Evolutionary conservation across 2,329 filamentous ascomycete species (phyloP).

Genomic region (Thermoascus crustaceus): DNA sequence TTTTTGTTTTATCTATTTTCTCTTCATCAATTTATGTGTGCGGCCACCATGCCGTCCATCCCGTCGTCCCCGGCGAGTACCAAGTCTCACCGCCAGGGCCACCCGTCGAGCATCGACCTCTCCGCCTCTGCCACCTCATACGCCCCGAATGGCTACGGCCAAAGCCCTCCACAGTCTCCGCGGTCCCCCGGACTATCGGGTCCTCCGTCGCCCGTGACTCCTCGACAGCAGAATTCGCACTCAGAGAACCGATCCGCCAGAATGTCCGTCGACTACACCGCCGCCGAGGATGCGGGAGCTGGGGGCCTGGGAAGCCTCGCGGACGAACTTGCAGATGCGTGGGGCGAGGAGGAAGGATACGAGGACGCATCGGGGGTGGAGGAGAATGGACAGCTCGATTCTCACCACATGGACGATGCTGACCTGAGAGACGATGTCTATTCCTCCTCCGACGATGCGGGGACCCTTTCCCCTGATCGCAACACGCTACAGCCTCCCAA

Average conservation of each 20-base stretch:
- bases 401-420: constrained; percentile 22
- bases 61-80: constrained; percentile 21
- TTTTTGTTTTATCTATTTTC: no score
- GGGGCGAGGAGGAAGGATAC: constrained; percentile 45
- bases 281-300: constrained; percentile 20
- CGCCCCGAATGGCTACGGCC: constrained; percentile 23
- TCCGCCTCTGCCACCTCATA: constrained; percentile 25
- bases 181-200: constrained; percentile 28
- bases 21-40: background rate
- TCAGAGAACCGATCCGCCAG: constrained; percentile 28
- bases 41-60: constrained; percentile 18
- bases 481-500: constrained; percentile 27
- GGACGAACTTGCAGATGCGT: constrained; percentile 56
- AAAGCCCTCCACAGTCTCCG: constrained; percentile 26
- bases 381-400: constrained; percentile 21
- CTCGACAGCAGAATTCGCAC: constrained; percentile 28
- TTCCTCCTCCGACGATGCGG: constrained; percentile 20
- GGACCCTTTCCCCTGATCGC: constrained; percentile 15
- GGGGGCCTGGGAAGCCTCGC: constrained; percentile 53
- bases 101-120: constrained; percentile 29
- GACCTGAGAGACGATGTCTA: constrained; percentile 26
- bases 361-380: constrained; percentile 33
- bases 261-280: constrained; percentile 33
- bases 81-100: constrained; percentile 30
- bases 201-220: constrained; percentile 31